These are phyloP conservation scores for Gnetum montanum DNA, from an alignment of 75 land plant genomes.

Conservation along the genomic window DNA sequence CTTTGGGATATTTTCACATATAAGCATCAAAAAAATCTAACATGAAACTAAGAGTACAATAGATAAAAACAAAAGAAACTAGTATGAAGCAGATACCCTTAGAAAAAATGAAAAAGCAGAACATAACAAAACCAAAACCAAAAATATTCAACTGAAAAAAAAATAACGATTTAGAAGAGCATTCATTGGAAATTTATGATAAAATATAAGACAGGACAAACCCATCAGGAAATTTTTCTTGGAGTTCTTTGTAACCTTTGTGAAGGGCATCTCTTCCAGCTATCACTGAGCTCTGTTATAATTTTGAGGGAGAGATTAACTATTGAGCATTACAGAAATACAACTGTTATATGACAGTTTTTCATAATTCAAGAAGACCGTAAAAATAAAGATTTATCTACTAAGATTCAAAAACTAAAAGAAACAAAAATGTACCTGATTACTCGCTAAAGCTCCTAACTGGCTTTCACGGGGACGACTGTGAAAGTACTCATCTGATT, in stretches of 20 bases:
- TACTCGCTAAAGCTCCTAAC: constrained; percentile 89
- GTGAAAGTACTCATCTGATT: constrained; percentile 91
- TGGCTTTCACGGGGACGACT: constrained; percentile 96
- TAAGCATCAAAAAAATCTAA: background rate
- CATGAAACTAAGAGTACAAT: background rate
- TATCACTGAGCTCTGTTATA: constrained; percentile 64
- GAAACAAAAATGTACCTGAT: constrained; percentile 45
- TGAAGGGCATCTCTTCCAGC: constrained; percentile 62
- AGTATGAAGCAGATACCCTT: background rate
- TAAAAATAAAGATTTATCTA: background rate
- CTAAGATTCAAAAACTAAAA: constrained; percentile 2
- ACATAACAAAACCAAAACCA: background rate
- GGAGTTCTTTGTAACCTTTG: constrained; percentile 45
- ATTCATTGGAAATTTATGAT: background rate
- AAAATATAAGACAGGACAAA: constrained; percentile 12
- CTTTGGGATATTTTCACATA: background rate
- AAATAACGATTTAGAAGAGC: background rate
- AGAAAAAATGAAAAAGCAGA: background rate
- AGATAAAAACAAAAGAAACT: background rate
- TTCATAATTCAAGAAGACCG: background rate
- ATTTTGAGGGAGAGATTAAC: constrained; percentile 4
- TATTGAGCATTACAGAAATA: background rate
- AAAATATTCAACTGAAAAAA: background rate
- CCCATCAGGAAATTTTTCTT: constrained; percentile 70
- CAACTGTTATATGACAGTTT: background rate